These are phyloP conservation scores for Adansonia madagascariensis DNA, from an alignment of 441 rosid genomes.

Conservation along the genomic window DNA sequence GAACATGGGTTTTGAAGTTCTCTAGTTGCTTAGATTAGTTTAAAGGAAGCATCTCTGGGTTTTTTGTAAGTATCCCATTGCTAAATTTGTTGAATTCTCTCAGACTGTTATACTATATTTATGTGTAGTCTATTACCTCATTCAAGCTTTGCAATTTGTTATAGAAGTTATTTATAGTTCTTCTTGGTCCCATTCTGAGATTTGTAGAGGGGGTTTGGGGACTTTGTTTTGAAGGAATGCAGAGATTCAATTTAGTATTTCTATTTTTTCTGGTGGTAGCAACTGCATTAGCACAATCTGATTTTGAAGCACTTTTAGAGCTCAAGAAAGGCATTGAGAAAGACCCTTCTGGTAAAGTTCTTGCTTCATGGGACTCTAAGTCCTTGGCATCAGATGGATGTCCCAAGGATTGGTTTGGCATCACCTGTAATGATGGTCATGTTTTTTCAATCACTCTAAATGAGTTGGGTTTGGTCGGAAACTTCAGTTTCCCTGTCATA, in stretches of 20 bases:
- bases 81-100: slow-evolving; percentile 12
- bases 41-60: slow-evolving; percentile 15
- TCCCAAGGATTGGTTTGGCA: slow-evolving; percentile 73
- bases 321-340: slow-evolving; percentile 69
- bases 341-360: slow-evolving; percentile 60
- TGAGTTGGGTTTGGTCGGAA: slow-evolving; percentile 65
- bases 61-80: slow-evolving; percentile 18
- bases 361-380: slow-evolving; percentile 73
- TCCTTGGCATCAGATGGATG: slow-evolving; percentile 68
- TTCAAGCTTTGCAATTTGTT: slow-evolving; percentile 14
- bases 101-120: neutral
- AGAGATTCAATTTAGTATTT: slow-evolving; percentile 44
- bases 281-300: slow-evolving; percentile 60
- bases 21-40: slow-evolving; percentile 9
- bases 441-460: slow-evolving; percentile 66
- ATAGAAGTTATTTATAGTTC: neutral
- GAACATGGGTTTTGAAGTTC: slow-evolving; percentile 22
- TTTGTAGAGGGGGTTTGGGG: slow-evolving; percentile 29
- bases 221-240: slow-evolving; percentile 57
- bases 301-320: slow-evolving; percentile 75
- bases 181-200: slow-evolving; percentile 19
- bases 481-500: slow-evolving; percentile 66
- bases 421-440: slow-evolving; percentile 59
- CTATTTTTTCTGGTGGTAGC: slow-evolving; percentile 49
- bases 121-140: neutral